Conservation (phyloP, 148 eudicot species). For the Talinum fruticosum region DNA sequence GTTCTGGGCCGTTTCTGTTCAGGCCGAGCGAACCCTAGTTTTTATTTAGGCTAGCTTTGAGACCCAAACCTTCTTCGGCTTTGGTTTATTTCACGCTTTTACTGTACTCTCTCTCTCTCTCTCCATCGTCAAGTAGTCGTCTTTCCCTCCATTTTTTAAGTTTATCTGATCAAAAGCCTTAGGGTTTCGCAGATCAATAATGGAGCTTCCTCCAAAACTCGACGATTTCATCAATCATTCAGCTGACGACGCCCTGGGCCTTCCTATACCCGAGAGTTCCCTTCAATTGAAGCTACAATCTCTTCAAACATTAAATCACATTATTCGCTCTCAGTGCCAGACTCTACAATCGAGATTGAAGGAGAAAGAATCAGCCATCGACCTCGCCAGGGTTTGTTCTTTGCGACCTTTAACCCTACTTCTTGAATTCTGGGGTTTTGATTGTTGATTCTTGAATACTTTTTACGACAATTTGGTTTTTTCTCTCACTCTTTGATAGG, state of each 20-base stretch:
- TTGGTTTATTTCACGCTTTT: too few species aligned
- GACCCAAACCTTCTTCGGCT: too few species aligned
- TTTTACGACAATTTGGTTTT: not conserved
- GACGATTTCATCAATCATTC: constrained; percentile 66
- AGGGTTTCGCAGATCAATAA: constrained; percentile 29
- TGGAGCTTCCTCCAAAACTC: constrained; percentile 61
- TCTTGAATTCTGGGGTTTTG: not conserved
- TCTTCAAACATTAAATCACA: constrained; percentile 35
- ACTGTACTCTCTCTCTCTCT: too few species aligned
- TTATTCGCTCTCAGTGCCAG: constrained; percentile 55
- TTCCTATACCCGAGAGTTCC: constrained; percentile 48
- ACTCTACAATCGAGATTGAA: constrained; percentile 38
- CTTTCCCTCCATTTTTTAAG: not conserved
- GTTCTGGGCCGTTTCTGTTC: too few species aligned
- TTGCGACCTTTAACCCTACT: not conserved
- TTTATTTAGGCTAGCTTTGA: too few species aligned
- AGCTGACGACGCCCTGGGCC: constrained; percentile 55
- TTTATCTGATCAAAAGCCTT: not conserved
- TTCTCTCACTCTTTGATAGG: constrained; percentile 30
- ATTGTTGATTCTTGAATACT: not conserved
- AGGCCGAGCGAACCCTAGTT: too few species aligned
- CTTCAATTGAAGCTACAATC: constrained; percentile 60
- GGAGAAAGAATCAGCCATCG: constrained; percentile 53
- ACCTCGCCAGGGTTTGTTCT: constrained; percentile 67
- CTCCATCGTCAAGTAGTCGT: not conserved